Percentiles rank a stretch among this genome's conserved stretches.
These are phyloP conservation scores for Meira miltonrushii DNA, from an alignment of 1,284 basidiomycete species.

Conservation along the genomic window DNA sequence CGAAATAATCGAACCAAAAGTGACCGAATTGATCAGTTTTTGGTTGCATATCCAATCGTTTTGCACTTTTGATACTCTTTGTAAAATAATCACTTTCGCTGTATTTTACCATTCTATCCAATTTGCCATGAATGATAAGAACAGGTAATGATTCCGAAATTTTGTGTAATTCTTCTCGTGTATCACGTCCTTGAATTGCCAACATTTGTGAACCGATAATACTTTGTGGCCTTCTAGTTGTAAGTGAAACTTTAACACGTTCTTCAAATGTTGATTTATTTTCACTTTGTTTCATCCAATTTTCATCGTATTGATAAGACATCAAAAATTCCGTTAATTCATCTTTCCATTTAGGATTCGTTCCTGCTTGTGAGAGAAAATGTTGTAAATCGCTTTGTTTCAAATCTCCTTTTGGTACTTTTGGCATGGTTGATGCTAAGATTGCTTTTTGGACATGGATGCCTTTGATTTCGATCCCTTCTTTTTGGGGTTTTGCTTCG, in stretches of 20 bases:
- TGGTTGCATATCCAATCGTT: conserved; percentile 15
- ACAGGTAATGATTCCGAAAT: conserved; percentile 52
- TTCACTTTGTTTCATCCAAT: conserved; percentile 17
- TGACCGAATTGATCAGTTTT: conserved; percentile 25
- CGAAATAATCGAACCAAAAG: conserved; percentile 43
- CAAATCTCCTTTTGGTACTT: conserved; percentile 39
- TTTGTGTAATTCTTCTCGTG: conserved; percentile 20
- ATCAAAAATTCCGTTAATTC: conserved; percentile 31
- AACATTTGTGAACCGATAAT: conserved; percentile 31
- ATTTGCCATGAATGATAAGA: conserved; percentile 33
- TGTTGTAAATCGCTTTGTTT: neutral
- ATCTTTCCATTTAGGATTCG: conserved; percentile 20
- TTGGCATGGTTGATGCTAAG: conserved; percentile 43
- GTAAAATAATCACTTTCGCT: conserved; percentile 30
- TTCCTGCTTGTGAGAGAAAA: neutral
- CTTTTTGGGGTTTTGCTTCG: conserved; percentile 11
- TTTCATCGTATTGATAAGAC: conserved; percentile 37
- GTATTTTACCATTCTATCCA: conserved; percentile 43
- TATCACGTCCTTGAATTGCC: conserved; percentile 29
- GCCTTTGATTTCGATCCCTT: conserved; percentile 15
- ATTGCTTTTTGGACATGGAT: conserved; percentile 31
- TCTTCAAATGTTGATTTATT: conserved; percentile 14
- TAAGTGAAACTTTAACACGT: conserved; percentile 18
- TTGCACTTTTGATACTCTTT: conserved; percentile 27
- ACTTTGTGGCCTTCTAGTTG: conserved; percentile 21